Evolutionary conservation across 495 filamentous ascomycete genomes (phyloP).

Genomic region (Aeminium ludgeri): DNA sequence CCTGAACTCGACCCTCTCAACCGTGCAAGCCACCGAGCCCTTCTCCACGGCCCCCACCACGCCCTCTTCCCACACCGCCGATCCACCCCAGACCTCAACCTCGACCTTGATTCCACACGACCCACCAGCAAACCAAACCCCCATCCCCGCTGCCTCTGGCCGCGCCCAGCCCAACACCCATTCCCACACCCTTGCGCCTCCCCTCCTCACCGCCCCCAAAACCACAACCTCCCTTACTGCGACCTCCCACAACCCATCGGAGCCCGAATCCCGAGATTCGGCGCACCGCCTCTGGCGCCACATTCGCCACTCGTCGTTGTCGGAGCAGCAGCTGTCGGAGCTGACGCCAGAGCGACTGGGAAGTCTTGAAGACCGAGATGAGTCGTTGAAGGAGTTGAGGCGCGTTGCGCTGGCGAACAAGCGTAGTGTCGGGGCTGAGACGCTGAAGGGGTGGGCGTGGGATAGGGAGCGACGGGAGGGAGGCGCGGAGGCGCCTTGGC

Average conservation of each 20-base stretch:
- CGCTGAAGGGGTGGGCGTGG: slow-evolving; percentile 16
- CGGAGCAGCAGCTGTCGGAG: slow-evolving; percentile 3
- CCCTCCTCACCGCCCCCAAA: neutral
- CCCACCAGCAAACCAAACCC: neutral
- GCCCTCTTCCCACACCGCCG: neutral
- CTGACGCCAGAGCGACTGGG: neutral
- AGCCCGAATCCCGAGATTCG: slow-evolving; percentile 1
- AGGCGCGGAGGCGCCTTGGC: slow-evolving; percentile 6
- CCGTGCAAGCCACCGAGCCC: neutral
- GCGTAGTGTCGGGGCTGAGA: slow-evolving; percentile 19
- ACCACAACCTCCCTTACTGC: neutral
- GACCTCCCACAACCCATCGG: neutral
- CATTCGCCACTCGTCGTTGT: slow-evolving; percentile 15
- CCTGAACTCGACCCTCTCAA: neutral
- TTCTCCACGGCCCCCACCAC: neutral
- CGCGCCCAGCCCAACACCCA: neutral
- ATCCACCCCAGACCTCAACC: neutral
- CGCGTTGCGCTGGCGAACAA: slow-evolving; percentile 17
- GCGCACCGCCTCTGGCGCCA: slow-evolving; percentile 17
- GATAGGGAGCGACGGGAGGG: neutral
- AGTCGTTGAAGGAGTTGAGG: slow-evolving; percentile 8
- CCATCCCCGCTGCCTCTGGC: too few relatives aligned
- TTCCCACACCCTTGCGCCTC: neutral
- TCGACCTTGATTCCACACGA: neutral
- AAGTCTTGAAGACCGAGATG: slow-evolving; percentile 9